Evolutionary conservation across 2,329 filamentous ascomycete genomes (phyloP), one percentile per base, ranked within the genome.

Genomic region (Colletotrichum paranaense): DNA sequence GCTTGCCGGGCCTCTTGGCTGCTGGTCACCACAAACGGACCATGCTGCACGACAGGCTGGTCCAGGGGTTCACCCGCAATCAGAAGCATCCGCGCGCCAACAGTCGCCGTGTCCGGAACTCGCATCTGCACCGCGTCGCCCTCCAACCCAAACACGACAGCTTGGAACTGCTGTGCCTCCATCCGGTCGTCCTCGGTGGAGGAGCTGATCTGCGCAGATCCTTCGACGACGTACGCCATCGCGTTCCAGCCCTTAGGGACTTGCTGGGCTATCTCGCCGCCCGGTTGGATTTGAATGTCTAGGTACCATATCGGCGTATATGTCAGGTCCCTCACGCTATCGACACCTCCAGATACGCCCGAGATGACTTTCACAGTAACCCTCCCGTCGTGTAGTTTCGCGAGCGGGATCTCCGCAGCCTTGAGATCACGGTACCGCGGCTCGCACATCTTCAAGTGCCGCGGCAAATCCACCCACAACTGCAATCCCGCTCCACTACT

Each of bases 261-360:
- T 4, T 89, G 82, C 85, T 98, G 96, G 24, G 86, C 87, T 76
- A 98, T 86, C 71, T 87, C 90, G 62, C 94, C 95, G 66, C 96
- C 96, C 0, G 95, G 95, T 78, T 91, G 85, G 65, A 98, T 90
- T 22, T 90, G 91, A 65, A 98, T 86, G 80, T 98, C 96, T 53
- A 98, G 87, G 74, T 98, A 88, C 96, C 96, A 98, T 24, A 98
- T 95, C 0, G 96, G 96, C 1, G 96, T 98, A 83, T 98, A 98
- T 11, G 96, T 95, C 55, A 98, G 86, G 80, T 98, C 95, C 80
- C 96, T 92, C 66, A 98, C 90, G 12, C 92, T 95, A 80, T 98
- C 95, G 64, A 97, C 90, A 56, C 94, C 95, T 78, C 95, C 92
- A 65, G 91, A 92, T 80, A 93, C 91, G 22, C 96, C 96, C 1